Conservation (phyloP, 345 rosid species). For the Eucalyptus curtisii region DNA sequence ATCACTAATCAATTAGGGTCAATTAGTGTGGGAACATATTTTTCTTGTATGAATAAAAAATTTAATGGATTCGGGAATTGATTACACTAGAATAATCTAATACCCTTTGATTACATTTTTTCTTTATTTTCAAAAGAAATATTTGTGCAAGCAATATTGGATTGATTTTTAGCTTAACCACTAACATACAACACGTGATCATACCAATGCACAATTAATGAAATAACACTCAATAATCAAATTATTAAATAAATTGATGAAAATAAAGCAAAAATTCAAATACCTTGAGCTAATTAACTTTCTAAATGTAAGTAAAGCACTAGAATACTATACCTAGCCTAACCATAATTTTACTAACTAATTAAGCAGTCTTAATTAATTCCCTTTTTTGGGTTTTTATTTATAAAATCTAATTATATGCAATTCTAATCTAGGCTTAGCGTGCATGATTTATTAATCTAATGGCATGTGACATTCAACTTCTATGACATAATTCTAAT, state of each 20-base stretch:
- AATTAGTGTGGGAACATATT: background rate
- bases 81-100: too few species aligned
- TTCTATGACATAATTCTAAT: background rate
- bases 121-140: background rate
- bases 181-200: background rate
- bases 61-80: background rate
- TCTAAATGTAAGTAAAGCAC: background rate
- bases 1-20: background rate
- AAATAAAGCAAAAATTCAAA: background rate
- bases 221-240: background rate
- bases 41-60: too few species aligned
- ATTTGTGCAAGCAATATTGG: background rate
- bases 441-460: background rate
- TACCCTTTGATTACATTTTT: rapidly evolving
- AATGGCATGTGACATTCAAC: background rate
- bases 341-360: background rate
- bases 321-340: background rate
- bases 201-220: background rate
- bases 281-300: background rate
- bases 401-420: background rate
- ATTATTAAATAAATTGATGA: too few species aligned
- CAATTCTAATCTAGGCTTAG: background rate
- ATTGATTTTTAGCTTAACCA: background rate
- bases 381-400: background rate
- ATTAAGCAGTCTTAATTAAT: background rate